Percentiles rank a stretch among this genome's conserved stretches.
Evolutionary conservation across 805 yeast species (phyloP).

Genomic region (Phaffomyces thermotolerans): DNA sequence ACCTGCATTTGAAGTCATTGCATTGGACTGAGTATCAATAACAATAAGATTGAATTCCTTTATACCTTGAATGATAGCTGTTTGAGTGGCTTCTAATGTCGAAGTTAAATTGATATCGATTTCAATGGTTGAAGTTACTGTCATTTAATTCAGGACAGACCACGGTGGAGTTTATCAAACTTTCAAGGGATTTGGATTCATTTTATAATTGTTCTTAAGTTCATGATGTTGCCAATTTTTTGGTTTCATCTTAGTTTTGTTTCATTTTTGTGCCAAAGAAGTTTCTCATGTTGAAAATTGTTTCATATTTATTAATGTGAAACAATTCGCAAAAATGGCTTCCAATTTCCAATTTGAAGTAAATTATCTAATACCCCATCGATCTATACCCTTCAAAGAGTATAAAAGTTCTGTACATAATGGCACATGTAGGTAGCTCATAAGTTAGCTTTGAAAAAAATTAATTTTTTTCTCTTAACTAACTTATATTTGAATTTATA

Average conservation of each 20-base stretch:
- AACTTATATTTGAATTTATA: too few species aligned
- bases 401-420: too few species aligned
- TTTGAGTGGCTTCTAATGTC: constrained; percentile 3
- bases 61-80: constrained; percentile 9
- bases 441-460: too few species aligned
- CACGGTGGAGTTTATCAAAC: background rate
- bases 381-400: too few species aligned
- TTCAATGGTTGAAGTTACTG: constrained; percentile 4
- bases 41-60: constrained; percentile 5
- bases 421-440: too few species aligned
- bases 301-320: too few species aligned
- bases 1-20: background rate
- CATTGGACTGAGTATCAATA: background rate
- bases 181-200: background rate
- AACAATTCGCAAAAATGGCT: too few species aligned
- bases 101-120: constrained; percentile 3
- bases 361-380: too few species aligned
- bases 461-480: too few species aligned
- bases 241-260: background rate
- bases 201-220: background rate
- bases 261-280: constrained; percentile 1
- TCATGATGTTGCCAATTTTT: background rate
- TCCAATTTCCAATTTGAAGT: too few species aligned
- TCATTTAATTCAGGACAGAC: constrained; percentile 1
- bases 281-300: too few species aligned